These are phyloP conservation scores for Geotrichum bryndzae DNA, from an alignment of 1,139 yeast genomes.

Conservation along the genomic window DNA sequence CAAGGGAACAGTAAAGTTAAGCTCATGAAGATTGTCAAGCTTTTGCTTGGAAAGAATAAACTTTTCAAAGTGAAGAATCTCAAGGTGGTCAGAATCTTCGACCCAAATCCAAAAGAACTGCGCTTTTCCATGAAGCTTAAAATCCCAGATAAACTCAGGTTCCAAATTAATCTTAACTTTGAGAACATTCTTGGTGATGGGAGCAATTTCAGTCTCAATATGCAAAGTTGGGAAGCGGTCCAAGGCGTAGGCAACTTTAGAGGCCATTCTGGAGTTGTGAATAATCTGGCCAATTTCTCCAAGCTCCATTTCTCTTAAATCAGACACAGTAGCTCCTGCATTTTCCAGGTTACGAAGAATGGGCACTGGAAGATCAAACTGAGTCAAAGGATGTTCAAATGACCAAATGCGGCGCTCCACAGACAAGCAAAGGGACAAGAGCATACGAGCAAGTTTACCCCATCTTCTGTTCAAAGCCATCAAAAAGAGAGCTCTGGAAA, in stretches of 20 bases:
- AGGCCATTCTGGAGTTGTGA: slow-evolving; percentile 73
- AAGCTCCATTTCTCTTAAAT: slow-evolving; percentile 64
- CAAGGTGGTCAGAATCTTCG: slow-evolving; percentile 64
- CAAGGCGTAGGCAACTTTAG: slow-evolving; percentile 51
- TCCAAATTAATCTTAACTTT: slow-evolving; percentile 64
- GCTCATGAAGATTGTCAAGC: slow-evolving; percentile 53
- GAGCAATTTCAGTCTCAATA: slow-evolving; percentile 79
- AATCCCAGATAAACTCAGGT: slow-evolving; percentile 85
- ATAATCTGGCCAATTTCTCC: slow-evolving; percentile 83
- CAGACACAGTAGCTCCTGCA: slow-evolving; percentile 63
- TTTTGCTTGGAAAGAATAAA: slow-evolving; percentile 60
- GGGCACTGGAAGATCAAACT: slow-evolving; percentile 71
- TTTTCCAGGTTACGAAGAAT: slow-evolving; percentile 57
- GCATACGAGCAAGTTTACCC: slow-evolving; percentile 72
- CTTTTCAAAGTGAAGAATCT: slow-evolving; percentile 76
- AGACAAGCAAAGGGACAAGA: slow-evolving; percentile 78
- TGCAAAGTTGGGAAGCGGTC: slow-evolving; percentile 69
- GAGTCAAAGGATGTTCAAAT: slow-evolving; percentile 83
- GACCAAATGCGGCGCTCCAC: slow-evolving; percentile 84
- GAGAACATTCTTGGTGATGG: slow-evolving; percentile 82
- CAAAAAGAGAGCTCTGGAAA: slow-evolving; percentile 81
- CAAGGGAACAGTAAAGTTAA: slow-evolving; percentile 90
- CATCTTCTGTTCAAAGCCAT: slow-evolving; percentile 83
- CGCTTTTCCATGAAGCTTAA: slow-evolving; percentile 69
- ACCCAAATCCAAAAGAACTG: slow-evolving; percentile 91